Percentiles rank a stretch among this genome's conserved stretches.
Conservation (phyloP, 257 asterid species). For the Petunia secreta region DNA sequence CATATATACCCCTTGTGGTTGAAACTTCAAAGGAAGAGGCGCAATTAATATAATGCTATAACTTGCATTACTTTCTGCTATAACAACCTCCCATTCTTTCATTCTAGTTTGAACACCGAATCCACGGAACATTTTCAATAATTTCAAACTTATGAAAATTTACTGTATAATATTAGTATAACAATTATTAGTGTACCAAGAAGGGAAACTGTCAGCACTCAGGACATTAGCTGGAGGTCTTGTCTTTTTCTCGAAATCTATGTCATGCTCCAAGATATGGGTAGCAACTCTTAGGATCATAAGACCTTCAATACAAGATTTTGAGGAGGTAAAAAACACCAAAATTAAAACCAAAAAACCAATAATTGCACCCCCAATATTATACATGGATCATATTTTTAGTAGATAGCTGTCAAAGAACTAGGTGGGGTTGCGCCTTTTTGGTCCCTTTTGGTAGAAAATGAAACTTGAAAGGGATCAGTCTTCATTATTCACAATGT, state of each 20-base stretch:
- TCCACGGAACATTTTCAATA: constrained; percentile 24
- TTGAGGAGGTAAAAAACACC: not conserved
- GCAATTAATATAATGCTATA: not conserved
- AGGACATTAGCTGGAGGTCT: constrained; percentile 39
- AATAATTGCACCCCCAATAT: constrained; percentile 54
- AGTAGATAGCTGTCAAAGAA: constrained; percentile 53
- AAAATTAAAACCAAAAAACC: constrained; percentile 26
- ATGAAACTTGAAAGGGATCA: constrained; percentile 27
- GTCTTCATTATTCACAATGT: constrained; percentile 48
- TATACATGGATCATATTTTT: constrained; percentile 48
- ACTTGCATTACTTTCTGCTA: not conserved
- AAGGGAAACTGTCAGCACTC: constrained; percentile 37
- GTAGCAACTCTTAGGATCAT: constrained; percentile 50
- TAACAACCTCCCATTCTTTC: constrained; percentile 10
- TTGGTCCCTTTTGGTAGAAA: constrained; percentile 45
- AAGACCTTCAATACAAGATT: constrained; percentile 39
- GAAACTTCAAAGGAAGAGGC: too few relatives aligned
- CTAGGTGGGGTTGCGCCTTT: constrained; percentile 52
- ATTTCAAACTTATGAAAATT: constrained; percentile 18
- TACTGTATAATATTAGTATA: constrained; percentile 16
- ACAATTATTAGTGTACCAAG: constrained; percentile 37
- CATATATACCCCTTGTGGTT: too few relatives aligned
- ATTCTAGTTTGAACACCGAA: constrained; percentile 20
- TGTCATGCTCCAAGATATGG: constrained; percentile 59
- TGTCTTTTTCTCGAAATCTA: constrained; percentile 54